These are phyloP conservation scores for Evansstolkia leycettana DNA, from an alignment of 495 filamentous ascomycete species.

Conservation along the genomic window DNA sequence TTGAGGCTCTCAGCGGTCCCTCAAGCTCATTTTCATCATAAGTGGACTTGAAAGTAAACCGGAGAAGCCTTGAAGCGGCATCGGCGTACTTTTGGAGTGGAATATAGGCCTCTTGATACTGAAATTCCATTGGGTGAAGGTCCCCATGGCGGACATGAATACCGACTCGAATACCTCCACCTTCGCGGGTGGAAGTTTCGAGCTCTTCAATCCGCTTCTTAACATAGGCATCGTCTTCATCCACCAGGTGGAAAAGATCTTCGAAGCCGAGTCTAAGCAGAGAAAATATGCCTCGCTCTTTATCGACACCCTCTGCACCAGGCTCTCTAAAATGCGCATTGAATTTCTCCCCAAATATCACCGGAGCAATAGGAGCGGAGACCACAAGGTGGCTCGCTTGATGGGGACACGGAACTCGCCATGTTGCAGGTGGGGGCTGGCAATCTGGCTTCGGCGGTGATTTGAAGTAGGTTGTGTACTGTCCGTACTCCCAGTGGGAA, in stretches of 20 bases:
- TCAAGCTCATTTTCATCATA: conserved; percentile 1
- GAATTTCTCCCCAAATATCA: conserved; percentile 46
- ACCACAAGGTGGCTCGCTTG: conserved; percentile 54
- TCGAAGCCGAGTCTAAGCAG: conserved; percentile 52
- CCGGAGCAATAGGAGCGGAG: conserved; percentile 45
- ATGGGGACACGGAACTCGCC: conserved; percentile 60
- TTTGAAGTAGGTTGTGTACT: conserved; percentile 54
- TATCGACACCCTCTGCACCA: conserved; percentile 25
- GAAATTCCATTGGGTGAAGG: conserved; percentile 49
- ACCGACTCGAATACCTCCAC: conserved; percentile 42
- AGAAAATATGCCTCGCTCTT: conserved; percentile 42
- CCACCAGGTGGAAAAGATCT: conserved; percentile 46
- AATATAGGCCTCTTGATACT: conserved; percentile 55
- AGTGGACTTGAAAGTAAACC: conserved; percentile 1
- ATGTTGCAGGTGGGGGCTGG: conserved; percentile 44
- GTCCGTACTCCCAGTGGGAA: conserved; percentile 62
- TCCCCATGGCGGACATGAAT: conserved; percentile 68
- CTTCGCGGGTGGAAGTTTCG: conserved; percentile 26
- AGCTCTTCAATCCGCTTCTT: conserved; percentile 34
- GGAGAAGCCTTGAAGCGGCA: conserved; percentile 13
- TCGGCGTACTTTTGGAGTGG: conserved; percentile 49
- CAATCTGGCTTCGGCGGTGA: conserved; percentile 44
- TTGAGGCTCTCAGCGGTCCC: conserved; percentile 7
- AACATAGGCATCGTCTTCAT: conserved; percentile 46
- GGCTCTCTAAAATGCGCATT: conserved; percentile 34